A percentile compares a stretch with the other conserved stretches of the same genome.
These are phyloP conservation scores for Russula sp. DNA, from an alignment of 768 basidiomycete species.

Conservation along the genomic window DNA sequence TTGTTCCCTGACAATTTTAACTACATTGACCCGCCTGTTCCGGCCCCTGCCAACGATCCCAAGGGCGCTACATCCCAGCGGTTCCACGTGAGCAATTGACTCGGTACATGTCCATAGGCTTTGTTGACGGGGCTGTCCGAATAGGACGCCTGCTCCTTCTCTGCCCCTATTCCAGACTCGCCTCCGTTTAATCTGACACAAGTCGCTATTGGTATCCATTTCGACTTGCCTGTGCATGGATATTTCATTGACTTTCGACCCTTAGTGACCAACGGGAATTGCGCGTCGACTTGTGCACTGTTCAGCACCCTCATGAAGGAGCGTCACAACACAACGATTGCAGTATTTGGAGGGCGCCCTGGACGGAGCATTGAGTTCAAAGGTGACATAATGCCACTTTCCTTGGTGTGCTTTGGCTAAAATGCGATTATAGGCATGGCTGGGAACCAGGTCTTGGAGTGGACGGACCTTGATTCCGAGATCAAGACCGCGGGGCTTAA, in stretches of 20 bases:
- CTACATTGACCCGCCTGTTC: slow-evolving; percentile 30
- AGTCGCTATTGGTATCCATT: slow-evolving; percentile 21
- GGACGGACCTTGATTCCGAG: slow-evolving; percentile 30
- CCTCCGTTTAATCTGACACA: slow-evolving; percentile 21
- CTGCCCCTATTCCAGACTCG: slow-evolving; percentile 1
- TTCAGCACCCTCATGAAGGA: slow-evolving; percentile 54
- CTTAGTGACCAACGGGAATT: slow-evolving; percentile 28
- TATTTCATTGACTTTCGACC: neutral
- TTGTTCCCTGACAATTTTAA: slow-evolving; percentile 28
- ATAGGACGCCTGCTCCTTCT: slow-evolving; percentile 33
- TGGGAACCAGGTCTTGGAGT: slow-evolving; percentile 32
- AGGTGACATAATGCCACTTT: slow-evolving; percentile 24
- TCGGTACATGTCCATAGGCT: neutral
- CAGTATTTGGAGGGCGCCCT: slow-evolving; percentile 50
- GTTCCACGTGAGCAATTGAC: slow-evolving; percentile 28
- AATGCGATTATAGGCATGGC: slow-evolving; percentile 28
- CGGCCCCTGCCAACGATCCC: slow-evolving; percentile 30
- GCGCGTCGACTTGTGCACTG: slow-evolving; percentile 54
- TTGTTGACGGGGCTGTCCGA: neutral
- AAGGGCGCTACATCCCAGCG: slow-evolving; percentile 31
- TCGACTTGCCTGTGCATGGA: neutral
- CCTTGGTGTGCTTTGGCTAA: neutral
- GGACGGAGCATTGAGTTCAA: slow-evolving; percentile 44
- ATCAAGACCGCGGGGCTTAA: slow-evolving; percentile 32
- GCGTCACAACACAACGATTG: slow-evolving; percentile 42